These are phyloP conservation scores for Camellia lanceoleosa DNA, from an alignment of 148 eudicot species.

Conservation along the genomic window DNA sequence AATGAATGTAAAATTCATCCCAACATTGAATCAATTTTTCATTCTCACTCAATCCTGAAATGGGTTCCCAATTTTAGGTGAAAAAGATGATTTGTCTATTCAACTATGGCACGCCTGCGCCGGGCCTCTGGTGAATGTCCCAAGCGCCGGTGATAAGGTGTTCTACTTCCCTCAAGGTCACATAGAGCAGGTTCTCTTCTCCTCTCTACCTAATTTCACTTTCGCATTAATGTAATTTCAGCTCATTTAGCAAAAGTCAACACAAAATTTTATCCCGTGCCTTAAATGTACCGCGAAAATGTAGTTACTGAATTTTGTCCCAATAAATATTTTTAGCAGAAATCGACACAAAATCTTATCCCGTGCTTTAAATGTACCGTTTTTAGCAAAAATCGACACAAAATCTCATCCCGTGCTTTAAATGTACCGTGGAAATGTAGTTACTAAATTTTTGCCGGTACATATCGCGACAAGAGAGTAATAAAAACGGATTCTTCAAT, in stretches of 20 bases:
- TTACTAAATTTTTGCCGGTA: neutral
- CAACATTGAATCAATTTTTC: neutral
- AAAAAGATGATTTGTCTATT: neutral
- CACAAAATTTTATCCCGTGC: neutral
- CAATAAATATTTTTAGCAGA: too few species aligned
- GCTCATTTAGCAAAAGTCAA: neutral
- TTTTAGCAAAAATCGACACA: neutral
- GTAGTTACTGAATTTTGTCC: constrained; percentile 4
- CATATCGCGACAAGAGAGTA: neutral
- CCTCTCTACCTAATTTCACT: neutral
- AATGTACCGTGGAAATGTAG: neutral
- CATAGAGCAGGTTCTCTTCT: constrained; percentile 19
- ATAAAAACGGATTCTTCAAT: neutral
- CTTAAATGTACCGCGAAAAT: neutral
- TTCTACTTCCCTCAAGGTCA: constrained; percentile 22
- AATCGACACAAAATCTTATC: neutral
- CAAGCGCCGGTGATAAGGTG: constrained; percentile 9
- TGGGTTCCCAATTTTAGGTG: neutral
- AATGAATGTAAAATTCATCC: neutral
- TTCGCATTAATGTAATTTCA: neutral
- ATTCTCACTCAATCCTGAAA: neutral
- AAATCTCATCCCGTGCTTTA: neutral
- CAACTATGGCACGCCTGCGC: constrained; percentile 21
- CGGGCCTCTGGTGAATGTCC: constrained; percentile 18
- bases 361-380: neutral